These are phyloP conservation scores for Nakazawaea molendinolei DNA, from an alignment of 805 yeast genomes.

Conservation along the genomic window DNA sequence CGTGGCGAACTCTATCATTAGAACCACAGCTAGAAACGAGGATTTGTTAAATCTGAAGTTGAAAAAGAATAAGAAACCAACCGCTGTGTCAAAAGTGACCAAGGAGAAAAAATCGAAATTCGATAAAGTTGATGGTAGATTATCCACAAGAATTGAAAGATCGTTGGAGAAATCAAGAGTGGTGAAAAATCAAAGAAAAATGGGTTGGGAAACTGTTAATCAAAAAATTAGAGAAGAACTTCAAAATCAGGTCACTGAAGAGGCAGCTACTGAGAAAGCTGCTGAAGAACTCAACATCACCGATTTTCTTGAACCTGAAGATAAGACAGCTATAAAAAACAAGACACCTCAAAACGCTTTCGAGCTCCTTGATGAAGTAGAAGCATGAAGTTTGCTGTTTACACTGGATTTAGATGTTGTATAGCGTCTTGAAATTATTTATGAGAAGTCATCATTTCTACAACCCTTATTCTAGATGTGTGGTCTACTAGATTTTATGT, in stretches of 20 bases:
- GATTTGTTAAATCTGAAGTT: conserved; percentile 51
- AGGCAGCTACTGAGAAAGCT: conserved; percentile 24
- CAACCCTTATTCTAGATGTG: no score
- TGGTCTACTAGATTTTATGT: no score
- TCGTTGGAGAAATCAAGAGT: conserved; percentile 58
- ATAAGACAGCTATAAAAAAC: background rate
- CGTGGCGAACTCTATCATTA: conserved; percentile 54
- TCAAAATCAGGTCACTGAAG: conserved; percentile 19
- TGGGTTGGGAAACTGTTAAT: conserved; percentile 70
- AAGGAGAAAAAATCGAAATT: conserved; percentile 41
- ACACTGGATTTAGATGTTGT: no score
- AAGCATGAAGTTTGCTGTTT: conserved; percentile 2
- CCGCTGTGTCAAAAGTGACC: conserved; percentile 21
- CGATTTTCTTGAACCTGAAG: conserved; percentile 4
- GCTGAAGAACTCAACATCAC: conserved; percentile 13
- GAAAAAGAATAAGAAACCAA: conserved; percentile 25
- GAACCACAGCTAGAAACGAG: conserved; percentile 63
- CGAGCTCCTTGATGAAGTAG: conserved; percentile 3
- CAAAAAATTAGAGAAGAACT: conserved; percentile 31
- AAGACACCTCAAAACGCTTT: background rate
- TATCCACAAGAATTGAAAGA: conserved; percentile 56
- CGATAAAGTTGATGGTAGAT: conserved; percentile 43
- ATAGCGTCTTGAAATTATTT: no score
- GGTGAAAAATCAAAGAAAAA: conserved; percentile 56
- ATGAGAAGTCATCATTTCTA: no score